phyloP scores from a whole-genome alignment of 768 basidiomycete species.

The Tylopilus balloui region DNA sequence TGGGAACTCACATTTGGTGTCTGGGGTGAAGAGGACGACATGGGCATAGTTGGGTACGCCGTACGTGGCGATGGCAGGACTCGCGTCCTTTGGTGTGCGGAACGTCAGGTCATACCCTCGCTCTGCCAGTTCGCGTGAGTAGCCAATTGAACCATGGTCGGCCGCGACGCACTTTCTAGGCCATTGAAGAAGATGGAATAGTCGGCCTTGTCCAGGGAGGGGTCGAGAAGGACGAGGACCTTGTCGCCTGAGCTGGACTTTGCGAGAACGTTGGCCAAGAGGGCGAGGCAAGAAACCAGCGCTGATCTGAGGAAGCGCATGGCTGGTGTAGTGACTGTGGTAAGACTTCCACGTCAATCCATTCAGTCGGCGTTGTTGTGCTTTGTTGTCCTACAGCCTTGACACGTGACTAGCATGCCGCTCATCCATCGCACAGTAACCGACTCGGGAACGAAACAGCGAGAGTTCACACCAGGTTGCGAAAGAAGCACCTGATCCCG shows the following conservation, averaged over 20 bases:
- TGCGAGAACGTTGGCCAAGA: constrained; percentile 35
- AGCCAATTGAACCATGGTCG: neutral
- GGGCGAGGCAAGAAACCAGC: constrained; percentile 27
- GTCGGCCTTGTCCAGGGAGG: constrained; percentile 54
- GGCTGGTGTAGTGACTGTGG: neutral
- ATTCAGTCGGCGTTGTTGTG: constrained; percentile 15
- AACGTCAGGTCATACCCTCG: constrained; percentile 86
- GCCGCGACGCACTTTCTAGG: constrained; percentile 54
- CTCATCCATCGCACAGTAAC: too few species aligned
- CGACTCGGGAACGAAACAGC: neutral
- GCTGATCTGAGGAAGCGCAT: constrained; percentile 31
- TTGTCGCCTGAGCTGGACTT: constrained; percentile 78
- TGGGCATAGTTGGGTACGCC: constrained; percentile 78
- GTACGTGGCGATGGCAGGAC: constrained; percentile 61
- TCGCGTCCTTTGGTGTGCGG: constrained; percentile 73
- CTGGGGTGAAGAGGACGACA: constrained; percentile 81
- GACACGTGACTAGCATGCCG: constrained; percentile 13
- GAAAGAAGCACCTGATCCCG: too few species aligned
- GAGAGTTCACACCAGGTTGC: neutral
- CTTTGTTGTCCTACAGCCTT: constrained; percentile 16
- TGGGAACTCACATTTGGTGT: constrained; percentile 64
- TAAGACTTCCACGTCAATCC: constrained; percentile 19
- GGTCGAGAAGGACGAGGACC: constrained; percentile 83
- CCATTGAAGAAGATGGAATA: constrained; percentile 83
- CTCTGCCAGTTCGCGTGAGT: constrained; percentile 38